Base-by-base conservation (phyloP, 306 rosid species). In the Elaeagnus macrophylla region DNA sequence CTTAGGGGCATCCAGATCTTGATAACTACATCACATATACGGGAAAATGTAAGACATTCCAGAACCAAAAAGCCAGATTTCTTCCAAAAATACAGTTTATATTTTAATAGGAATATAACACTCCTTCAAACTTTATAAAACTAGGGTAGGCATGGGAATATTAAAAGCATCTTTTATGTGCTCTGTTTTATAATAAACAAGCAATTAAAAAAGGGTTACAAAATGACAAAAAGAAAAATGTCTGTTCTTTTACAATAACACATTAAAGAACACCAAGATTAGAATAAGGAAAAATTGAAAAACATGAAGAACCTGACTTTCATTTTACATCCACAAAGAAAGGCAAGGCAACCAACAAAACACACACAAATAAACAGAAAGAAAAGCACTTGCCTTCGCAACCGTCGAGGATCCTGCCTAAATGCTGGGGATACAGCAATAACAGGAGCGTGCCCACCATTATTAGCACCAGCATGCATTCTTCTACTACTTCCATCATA, bases 1-100 rank as follows among this genome's bases (percentile, higher is more conserved):
- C 36, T 88, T 94, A 0, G 90, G 96, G n/a, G 89, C 96, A 63
- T 88, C 96, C 67, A 88, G 75, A 65, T 88, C 96, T 79, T 84
- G 94, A 69, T 88, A 88, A 70, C 96, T 88, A 87, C 69, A 61
- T 17, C 15, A 13, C 49, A 7, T 12, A 7, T 7, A 45, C 18
- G 12, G 15, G 49, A 13, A 13, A 12, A 9, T 45, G 17, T 12
- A 45, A 45, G 53, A 71, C 69, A 19, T 53, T 40, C 9, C 19
- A 10, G 18, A 60, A 8, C 3, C 12, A 19, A 48, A 60, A 32
- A 1, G 10, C 12, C 7, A 41, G 13, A 41, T 41, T 41, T 41
- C n/a, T 41, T 9, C 10, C n/a, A 0, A 8, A 7, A 41, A 41
- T 41, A 41, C 10, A 9, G 46, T 41, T 10, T 1, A 13, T 9